Conservation (phyloP, 495 filamentous ascomycete species). For the Xylaria sp. region DNA sequence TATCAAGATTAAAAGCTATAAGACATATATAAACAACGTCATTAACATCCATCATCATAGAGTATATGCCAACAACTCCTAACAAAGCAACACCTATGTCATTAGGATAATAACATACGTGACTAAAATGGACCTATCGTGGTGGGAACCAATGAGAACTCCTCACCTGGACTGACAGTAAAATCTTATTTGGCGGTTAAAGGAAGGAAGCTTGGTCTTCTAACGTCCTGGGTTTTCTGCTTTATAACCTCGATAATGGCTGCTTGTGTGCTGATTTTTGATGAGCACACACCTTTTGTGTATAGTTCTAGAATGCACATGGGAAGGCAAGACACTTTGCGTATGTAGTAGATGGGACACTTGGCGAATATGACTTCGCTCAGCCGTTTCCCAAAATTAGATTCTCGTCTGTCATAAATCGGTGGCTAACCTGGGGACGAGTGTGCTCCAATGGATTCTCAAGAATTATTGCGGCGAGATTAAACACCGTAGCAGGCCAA, state of each 20-base stretch:
- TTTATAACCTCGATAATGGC: not conserved
- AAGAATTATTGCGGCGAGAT: not conserved
- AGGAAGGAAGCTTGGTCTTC: not conserved
- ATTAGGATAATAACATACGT: not conserved
- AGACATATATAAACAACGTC: not conserved
- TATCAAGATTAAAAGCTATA: not conserved
- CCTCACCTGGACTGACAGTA: not conserved
- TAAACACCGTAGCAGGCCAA: not conserved
- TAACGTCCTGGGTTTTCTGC: not conserved
- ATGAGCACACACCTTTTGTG: not conserved
- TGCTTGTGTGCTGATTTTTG: not conserved
- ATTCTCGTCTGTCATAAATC: not conserved
- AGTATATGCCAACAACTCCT: not conserved
- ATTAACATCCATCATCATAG: not conserved
- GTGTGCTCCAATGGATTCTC: not conserved
- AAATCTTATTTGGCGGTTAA: not conserved
- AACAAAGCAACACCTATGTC: not conserved
- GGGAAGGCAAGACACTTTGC: not conserved
- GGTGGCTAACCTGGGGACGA: not conserved
- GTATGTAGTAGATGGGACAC: not conserved
- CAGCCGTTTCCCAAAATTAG: not conserved
- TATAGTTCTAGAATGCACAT: not conserved
- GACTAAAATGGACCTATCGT: not conserved
- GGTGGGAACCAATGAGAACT: not conserved
- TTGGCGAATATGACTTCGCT: not conserved